These are phyloP conservation scores for Colletotrichum chrysophilum DNA, from an alignment of 2,329 filamentous ascomycete species.

Conservation along the genomic window DNA sequence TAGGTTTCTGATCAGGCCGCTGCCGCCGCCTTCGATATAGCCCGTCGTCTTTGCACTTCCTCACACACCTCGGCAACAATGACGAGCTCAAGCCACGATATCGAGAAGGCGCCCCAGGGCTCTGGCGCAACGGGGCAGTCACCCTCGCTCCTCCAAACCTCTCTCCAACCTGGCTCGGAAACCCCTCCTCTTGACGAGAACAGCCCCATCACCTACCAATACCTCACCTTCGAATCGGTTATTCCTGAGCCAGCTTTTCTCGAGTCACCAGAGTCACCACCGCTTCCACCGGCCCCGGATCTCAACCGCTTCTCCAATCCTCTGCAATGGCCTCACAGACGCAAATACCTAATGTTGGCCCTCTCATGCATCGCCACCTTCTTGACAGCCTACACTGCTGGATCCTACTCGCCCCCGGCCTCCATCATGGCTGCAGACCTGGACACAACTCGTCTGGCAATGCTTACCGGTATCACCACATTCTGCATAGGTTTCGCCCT, in stretches of 20 bases:
- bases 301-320: constrained; percentile 73
- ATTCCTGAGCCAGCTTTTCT: constrained; percentile 33
- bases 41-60: background rate
- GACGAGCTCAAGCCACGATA: background rate
- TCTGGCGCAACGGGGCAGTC: background rate
- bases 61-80: background rate
- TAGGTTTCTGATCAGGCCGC: background rate
- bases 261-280: constrained; percentile 20
- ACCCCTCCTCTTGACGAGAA: background rate
- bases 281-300: constrained; percentile 66
- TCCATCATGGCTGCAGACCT: constrained; percentile 70
- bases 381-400: constrained; percentile 81
- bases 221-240: constrained; percentile 44
- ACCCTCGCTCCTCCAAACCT: background rate
- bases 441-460: constrained; percentile 66
- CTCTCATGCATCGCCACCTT: constrained; percentile 79
- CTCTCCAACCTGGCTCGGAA: background rate
- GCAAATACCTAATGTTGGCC: constrained; percentile 74
- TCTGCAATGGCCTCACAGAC: constrained; percentile 71
- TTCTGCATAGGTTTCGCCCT: constrained; percentile 84
- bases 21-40: background rate
- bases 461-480: constrained; percentile 77
- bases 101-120: background rate
- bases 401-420: constrained; percentile 76
- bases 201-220: constrained; percentile 40